Conservation (phyloP, 345 rosid genomes). For the Lepidium sativum region DNA sequence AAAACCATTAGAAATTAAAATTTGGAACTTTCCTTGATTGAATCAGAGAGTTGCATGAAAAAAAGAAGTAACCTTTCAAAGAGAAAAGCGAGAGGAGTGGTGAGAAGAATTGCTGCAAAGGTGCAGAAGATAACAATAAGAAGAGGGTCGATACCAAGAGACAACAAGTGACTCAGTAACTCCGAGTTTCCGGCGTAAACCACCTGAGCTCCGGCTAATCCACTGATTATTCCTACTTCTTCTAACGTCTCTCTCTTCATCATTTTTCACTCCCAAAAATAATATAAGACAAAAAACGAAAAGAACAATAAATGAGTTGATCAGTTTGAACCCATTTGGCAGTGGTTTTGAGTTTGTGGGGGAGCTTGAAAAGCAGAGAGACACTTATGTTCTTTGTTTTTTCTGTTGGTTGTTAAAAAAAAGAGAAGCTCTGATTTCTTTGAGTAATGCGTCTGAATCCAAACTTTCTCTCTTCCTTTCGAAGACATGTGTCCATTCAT, state of each 20-base stretch:
- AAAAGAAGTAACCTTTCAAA: constrained; percentile 49
- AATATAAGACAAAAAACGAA: not conserved
- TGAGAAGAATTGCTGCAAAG: constrained; percentile 51
- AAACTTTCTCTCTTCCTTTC: not conserved
- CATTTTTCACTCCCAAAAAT: too few relatives aligned
- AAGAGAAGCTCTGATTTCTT: not conserved
- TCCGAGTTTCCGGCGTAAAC: constrained; percentile 55
- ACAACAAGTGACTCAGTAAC: constrained; percentile 56
- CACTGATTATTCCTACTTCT: constrained; percentile 47
- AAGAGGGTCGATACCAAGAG: constrained; percentile 57
- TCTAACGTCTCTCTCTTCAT: constrained; percentile 33
- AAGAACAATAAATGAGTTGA: not conserved
- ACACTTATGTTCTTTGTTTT: not conserved
- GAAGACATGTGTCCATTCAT: constrained; percentile 17
- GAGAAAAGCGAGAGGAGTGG: constrained; percentile 54
- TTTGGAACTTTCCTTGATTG: not conserved
- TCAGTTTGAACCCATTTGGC: constrained; percentile 13
- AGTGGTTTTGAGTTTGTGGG: not conserved
- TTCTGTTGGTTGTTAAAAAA: not conserved
- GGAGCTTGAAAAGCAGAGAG: not conserved
- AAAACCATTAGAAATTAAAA: not conserved
- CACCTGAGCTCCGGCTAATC: constrained; percentile 54
- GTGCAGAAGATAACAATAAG: constrained; percentile 48
- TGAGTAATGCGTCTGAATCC: not conserved
- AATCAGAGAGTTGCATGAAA: not conserved